A percentile compares a stretch with the other conserved stretches of the same genome.
phyloP scores from a whole-genome alignment of 768 basidiomycete genomes.

The Lentinus brumalis region DNA sequence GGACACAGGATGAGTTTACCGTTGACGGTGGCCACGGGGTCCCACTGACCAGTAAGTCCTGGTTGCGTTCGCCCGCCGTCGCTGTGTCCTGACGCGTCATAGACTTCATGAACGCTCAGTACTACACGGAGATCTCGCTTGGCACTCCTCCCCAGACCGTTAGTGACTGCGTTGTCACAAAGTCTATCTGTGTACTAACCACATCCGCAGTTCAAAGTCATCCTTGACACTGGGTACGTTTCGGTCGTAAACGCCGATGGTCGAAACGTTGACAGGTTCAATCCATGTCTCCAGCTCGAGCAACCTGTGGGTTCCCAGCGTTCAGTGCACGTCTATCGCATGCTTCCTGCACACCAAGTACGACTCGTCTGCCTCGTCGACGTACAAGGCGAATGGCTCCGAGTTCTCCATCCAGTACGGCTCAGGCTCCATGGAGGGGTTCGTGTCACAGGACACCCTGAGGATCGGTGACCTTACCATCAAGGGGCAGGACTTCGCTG shows the following conservation, averaged over 20 bases:
- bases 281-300: constrained; percentile 54
- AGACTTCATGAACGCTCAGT: constrained; percentile 99
- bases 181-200: constrained; percentile 1
- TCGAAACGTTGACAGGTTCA: constrained; percentile 1
- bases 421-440: constrained; percentile 95
- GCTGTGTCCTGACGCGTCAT: constrained; percentile 3
- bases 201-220: constrained; percentile 77
- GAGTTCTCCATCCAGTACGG: constrained; percentile 93
- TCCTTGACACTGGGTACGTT: constrained; percentile 84
- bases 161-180: constrained; percentile 29
- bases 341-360: constrained; percentile 96
- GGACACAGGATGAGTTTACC: constrained; percentile 72
- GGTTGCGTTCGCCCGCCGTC: neutral
- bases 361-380: constrained; percentile 73
- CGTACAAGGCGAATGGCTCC: constrained; percentile 89
- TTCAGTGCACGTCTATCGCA: constrained; percentile 80
- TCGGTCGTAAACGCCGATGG: neutral
- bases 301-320: constrained; percentile 94
- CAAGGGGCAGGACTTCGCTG: constrained; percentile 83
- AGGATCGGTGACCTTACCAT: constrained; percentile 82
- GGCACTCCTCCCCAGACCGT: constrained; percentile 84
- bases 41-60: constrained; percentile 79
- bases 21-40: constrained; percentile 79
- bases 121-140: constrained; percentile 84
- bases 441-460: constrained; percentile 82